Evolutionary conservation across 139 green algal species (phyloP).

Genomic region (Chlamydomonas asymmetrica): DNA sequence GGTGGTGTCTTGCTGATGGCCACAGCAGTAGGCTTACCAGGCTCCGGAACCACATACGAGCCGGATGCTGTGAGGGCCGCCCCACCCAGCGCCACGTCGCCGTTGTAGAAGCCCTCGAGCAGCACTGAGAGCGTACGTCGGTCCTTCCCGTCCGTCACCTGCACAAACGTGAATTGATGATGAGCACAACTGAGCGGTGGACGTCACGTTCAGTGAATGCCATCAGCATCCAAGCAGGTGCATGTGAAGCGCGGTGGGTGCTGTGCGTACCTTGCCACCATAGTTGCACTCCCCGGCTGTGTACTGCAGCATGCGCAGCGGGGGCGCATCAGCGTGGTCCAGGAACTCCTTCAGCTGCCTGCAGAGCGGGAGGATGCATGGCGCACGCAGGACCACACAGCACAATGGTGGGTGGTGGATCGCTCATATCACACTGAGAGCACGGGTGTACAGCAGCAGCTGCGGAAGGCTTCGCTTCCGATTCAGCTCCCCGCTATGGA

Average conservation of each 20-base stretch:
- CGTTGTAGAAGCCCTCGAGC: slow-evolving; percentile 61
- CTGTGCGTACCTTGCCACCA: slow-evolving; percentile 47
- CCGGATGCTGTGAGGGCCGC: slow-evolving; percentile 15
- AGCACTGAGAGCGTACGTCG: slow-evolving; percentile 71
- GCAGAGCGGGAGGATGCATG: no score
- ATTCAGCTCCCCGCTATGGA: no score
- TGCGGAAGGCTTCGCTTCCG: no score
- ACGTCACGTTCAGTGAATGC: no score
- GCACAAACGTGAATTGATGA: no score
- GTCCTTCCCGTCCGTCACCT: slow-evolving; percentile 78
- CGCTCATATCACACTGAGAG: no score
- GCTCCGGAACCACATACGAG: neutral
- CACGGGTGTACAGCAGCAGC: no score
- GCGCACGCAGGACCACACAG: no score
- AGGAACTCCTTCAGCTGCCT: slow-evolving; percentile 78
- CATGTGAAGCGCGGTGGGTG: neutral
- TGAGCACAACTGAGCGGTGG: no score
- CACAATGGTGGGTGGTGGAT: no score
- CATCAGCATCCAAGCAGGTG: slow-evolving; percentile 26
- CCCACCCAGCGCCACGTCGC: slow-evolving; percentile 23
- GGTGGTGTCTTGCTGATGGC: neutral
- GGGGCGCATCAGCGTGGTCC: slow-evolving; percentile 62
- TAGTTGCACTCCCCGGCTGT: slow-evolving; percentile 77
- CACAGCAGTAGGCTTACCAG: neutral
- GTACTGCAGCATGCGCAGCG: slow-evolving; percentile 62